These are phyloP conservation scores for Brettanomyces bruxellensis DNA, from an alignment of 805 yeast genomes.

Conservation along the genomic window DNA sequence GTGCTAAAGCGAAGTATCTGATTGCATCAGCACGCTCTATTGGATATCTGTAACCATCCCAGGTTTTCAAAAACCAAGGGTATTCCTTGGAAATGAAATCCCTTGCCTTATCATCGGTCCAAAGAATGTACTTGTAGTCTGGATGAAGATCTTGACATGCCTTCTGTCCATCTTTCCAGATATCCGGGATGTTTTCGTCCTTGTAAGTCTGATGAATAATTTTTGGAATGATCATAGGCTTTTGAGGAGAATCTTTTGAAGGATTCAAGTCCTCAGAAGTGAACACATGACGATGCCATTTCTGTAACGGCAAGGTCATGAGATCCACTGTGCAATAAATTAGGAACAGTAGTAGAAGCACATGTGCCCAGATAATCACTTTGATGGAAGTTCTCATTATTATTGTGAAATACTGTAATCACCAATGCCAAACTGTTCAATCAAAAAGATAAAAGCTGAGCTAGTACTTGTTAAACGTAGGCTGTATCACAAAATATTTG, in stretches of 20 bases:
- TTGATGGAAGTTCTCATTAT: conserved; percentile 59
- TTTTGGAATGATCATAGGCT: conserved; percentile 65
- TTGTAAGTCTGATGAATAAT: conserved; percentile 93
- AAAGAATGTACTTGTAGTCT: conserved; percentile 76
- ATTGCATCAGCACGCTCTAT: conserved; percentile 89
- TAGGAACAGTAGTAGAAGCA: conserved; percentile 41
- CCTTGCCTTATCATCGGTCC: conserved; percentile 84
- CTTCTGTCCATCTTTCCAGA: conserved; percentile 73
- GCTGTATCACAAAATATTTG: too few relatives aligned
- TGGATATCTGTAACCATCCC: conserved; percentile 69
- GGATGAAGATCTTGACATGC: conserved; percentile 73
- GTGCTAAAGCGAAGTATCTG: conserved; percentile 72
- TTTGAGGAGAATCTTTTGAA: conserved; percentile 13
- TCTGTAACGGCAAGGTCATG: conserved; percentile 66
- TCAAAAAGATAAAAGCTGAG: too few relatives aligned
- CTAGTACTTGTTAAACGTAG: too few relatives aligned
- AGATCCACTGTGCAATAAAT: conserved; percentile 64
- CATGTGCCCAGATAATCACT: conserved; percentile 51
- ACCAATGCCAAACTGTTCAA: too few relatives aligned
- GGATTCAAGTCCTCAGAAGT: conserved; percentile 56
- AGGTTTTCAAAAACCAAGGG: conserved; percentile 79
- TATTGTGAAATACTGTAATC: too few relatives aligned
- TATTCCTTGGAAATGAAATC: conserved; percentile 71
- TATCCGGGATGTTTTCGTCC: conserved; percentile 65
- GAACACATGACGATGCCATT: conserved; percentile 55